Evolutionary conservation across 495 filamentous ascomycete genomes (phyloP), one percentile per base, ranked within the genome.

Genomic region (Hypomontagnella monticulosa): DNA sequence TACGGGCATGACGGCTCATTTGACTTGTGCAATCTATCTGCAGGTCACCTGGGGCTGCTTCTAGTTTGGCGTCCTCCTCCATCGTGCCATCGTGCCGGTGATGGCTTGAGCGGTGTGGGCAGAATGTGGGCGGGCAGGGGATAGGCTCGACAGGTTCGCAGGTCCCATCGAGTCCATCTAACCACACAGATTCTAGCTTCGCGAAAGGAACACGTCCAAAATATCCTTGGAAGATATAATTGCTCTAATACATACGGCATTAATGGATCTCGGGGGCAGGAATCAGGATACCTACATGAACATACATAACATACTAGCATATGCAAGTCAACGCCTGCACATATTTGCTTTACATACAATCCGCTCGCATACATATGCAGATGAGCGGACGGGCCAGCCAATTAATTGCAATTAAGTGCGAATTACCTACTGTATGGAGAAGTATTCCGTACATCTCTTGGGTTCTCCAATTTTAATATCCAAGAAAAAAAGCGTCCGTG

Each of bases 401-500:
- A 56, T 61, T 51, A 58, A 62, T 59, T 47, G 20, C 18, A 37
- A 37, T 44, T 38, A 19, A n/a, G 34, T 52, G 20, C 49, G 49
- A 61, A 62, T 58, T 65, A 44, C 52, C 61, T 66, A 70, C 61
- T 65, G 61, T 70, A 70, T 66, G 66, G 61, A 55, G 59, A 56
- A 23, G 38, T 23, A 27, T 27, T 18, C 33, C 23, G 53, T 65
- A 54, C 53, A 53, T 57, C 53, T 55, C 55, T 70, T 48, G 44
- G 46, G 16, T 65, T 70, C 66, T 61, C 66, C 66, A 70, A 66
- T 70, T 70, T 70, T 66, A 70, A 70, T 70, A 70, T 65, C 61
- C 56, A 66, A 43, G 63, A 65, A 58, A 69, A 61, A 70, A 57
- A 57, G 61, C 37, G 66, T 63, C 60, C 59, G 66, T 69, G 66